A percentile compares a stretch with the other conserved stretches of the same genome.
Conservation (phyloP, 768 basidiomycete genomes). For the Boletus rubropictus region DNA sequence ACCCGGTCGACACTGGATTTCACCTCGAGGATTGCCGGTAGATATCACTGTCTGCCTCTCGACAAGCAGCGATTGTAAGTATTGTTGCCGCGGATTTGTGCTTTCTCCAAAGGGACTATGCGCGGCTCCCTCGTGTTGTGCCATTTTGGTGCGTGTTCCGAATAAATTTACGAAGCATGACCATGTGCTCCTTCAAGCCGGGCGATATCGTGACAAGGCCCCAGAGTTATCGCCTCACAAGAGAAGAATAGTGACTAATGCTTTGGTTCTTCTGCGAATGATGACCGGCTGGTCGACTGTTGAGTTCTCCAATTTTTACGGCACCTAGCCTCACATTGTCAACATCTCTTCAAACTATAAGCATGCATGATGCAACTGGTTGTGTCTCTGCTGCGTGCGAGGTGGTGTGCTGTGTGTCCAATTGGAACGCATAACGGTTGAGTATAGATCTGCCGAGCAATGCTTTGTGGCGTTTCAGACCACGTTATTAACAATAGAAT, state of each 20-base stretch:
- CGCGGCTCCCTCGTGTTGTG: constrained; percentile 1
- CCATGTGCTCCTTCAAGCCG: constrained; percentile 1
- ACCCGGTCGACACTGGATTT: not conserved
- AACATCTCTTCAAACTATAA: not conserved
- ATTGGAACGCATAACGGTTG: not conserved
- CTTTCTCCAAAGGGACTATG: constrained; percentile 4
- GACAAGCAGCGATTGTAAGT: not conserved
- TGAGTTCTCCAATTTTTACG: constrained; percentile 15
- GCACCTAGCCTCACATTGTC: constrained; percentile 6
- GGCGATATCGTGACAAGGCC: constrained; percentile 1
- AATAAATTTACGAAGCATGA: constrained; percentile 1
- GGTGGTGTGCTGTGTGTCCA: not conserved
- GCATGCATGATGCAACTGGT: not conserved
- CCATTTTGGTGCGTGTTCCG: constrained; percentile 1
- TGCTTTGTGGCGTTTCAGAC: constrained; percentile 23
- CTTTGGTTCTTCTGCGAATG: constrained; percentile 11
- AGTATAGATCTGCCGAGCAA: constrained; percentile 1
- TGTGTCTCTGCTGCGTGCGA: not conserved
- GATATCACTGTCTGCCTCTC: too few species aligned
- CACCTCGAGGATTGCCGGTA: not conserved
- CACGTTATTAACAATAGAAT: constrained; percentile 16
- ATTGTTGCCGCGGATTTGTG: constrained; percentile 9
- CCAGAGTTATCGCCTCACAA: not conserved
- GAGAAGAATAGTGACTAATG: constrained; percentile 15
- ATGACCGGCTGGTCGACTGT: constrained; percentile 2